These are phyloP conservation scores for Detonula confervacea DNA, from an alignment of 352 stramenopile genomes.

Conservation along the genomic window DNA sequence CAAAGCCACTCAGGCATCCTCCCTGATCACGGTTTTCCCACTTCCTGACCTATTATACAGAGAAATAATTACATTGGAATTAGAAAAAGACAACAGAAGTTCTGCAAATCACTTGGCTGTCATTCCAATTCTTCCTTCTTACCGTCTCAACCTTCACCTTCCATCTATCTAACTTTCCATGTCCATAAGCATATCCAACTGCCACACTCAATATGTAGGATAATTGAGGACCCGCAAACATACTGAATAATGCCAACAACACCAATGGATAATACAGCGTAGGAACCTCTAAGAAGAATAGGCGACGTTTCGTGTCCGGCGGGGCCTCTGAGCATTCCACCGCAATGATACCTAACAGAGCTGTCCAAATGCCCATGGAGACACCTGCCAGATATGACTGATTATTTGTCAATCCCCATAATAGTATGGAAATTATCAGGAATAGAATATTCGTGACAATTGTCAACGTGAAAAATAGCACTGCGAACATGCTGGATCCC, in stretches of 20 bases:
- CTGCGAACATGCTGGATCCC: slow-evolving; percentile 71
- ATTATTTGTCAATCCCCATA: slow-evolving; percentile 57
- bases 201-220: slow-evolving; percentile 68
- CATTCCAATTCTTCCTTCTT: slow-evolving; percentile 48
- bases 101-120: no score
- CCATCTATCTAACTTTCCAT: slow-evolving; percentile 63
- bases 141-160: slow-evolving; percentile 69
- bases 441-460: slow-evolving; percentile 66
- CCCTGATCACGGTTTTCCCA: slow-evolving; percentile 51
- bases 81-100: not conserved
- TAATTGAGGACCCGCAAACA: slow-evolving; percentile 72
- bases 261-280: slow-evolving; percentile 76
- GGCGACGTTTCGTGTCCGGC: slow-evolving; percentile 45
- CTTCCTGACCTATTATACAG: slow-evolving; percentile 35
- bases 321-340: slow-evolving; percentile 76
- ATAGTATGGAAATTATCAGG: slow-evolving; percentile 56
- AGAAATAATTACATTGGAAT: not conserved
- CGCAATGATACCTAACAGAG: slow-evolving; percentile 73
- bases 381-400: slow-evolving; percentile 39
- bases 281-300: slow-evolving; percentile 78
- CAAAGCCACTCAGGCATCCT: slow-evolving; percentile 65
- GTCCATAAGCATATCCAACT: slow-evolving; percentile 73
- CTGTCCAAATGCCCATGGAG: slow-evolving; percentile 69
- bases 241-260: slow-evolving; percentile 72
- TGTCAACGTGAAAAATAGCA: slow-evolving; percentile 66